Evolutionary conservation across 768 basidiomycete genomes (phyloP), one percentile per base, ranked within the genome.

Genomic region (Russula compacta): DNA sequence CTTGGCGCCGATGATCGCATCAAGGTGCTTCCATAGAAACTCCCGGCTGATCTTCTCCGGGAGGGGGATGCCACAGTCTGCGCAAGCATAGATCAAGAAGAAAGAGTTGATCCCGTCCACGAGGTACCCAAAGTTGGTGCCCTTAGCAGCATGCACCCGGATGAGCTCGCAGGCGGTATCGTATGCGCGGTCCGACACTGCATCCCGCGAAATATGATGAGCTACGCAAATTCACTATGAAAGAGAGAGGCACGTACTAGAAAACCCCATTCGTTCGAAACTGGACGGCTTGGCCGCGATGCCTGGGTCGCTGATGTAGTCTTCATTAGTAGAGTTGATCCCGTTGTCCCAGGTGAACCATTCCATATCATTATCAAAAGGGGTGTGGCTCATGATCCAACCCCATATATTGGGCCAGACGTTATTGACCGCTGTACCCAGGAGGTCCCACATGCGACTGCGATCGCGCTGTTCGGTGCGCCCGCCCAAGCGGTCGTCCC

Each of bases 1-100:
- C 29, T 56, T 9, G n/a, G 24, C 38, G n/a, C 6, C 4, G 24
- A 61, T 14, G 50, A 47, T 51, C 10, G 35, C 49, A 5, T 61
- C 60, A 1, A 61, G 43, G 38, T 56, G 55, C 6, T 56, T 51
- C 60, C 60, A 61, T 4, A 61, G 38, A 1, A 61, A 43, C 4
- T 61, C 29, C 4, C 55, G 42, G 36, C 42, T 61, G 49, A 61
- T 56, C 4, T 21, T 3, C 6, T 3, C 4, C 2, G 60, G 60
- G 5, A 61, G 49, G 4, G 49, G n/a, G 35, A 61, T 2, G 19
- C 38, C 15, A 15, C 35, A 51, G 19, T 56, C 55, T 10, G 60
- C 42, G 6, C 44, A 61, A 15, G 60, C 60, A 29, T 61, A 61
- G 19, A 61, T 55, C 14, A 57, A 7, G 36, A 61, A 61, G 29